phyloP scores from a whole-genome alignment of 139 green algal genomes.

The Chlamydomonas sp. region DNA sequence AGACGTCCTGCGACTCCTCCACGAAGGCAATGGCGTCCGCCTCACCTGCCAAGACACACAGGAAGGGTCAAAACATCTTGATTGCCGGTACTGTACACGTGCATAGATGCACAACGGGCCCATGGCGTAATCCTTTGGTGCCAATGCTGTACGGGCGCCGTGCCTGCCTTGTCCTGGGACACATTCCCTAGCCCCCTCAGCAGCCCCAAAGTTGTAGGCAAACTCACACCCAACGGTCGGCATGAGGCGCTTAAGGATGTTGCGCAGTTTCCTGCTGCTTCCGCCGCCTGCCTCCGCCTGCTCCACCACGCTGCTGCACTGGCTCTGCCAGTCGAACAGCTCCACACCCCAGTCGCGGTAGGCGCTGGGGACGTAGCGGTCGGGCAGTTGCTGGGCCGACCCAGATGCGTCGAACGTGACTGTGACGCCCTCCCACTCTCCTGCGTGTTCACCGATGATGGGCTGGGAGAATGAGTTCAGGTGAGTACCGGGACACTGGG shows the following conservation, averaged over 20 bases:
- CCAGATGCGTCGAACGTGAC: conserved; percentile 61
- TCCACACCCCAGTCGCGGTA: conserved; percentile 77
- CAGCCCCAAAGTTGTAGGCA: no score
- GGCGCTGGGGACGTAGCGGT: conserved; percentile 66
- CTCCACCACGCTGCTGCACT: conserved; percentile 59
- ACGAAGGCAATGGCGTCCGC: conserved; percentile 78
- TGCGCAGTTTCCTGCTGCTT: neutral
- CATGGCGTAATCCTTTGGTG: no score
- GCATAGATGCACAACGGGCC: no score
- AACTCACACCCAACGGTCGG: conserved; percentile 25
- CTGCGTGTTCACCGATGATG: neutral
- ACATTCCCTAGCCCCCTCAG: neutral
- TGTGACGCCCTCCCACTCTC: conserved; percentile 76
- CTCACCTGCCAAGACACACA: conserved; percentile 55
- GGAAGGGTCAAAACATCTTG: neutral
- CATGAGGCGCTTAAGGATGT: conserved; percentile 21
- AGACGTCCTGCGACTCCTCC: conserved; percentile 46
- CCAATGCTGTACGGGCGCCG: no score
- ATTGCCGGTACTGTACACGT: no score
- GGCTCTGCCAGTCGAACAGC: conserved; percentile 80
- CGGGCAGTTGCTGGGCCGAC: conserved; percentile 53
- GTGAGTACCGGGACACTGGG: no score
- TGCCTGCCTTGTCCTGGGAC: no score
- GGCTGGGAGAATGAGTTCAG: no score
- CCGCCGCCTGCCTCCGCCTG: neutral